These are phyloP conservation scores for Arthroderma sp. DNA, from an alignment of 2,329 filamentous ascomycete genomes.

Conservation along the genomic window DNA sequence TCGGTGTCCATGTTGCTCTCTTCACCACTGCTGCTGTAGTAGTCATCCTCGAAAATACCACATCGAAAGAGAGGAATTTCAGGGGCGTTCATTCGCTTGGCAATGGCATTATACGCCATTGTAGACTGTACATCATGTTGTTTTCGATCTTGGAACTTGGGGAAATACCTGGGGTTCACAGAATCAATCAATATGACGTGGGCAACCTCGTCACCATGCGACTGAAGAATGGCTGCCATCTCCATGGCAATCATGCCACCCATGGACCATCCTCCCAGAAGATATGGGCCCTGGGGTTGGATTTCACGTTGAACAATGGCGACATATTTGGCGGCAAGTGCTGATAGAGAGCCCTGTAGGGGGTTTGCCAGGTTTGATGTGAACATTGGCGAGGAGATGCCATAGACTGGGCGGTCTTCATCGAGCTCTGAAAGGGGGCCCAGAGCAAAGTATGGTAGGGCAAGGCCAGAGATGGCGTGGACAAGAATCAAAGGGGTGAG, in stretches of 20 bases:
- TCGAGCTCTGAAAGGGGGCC: constrained; percentile 9
- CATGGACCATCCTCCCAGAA: constrained; percentile 25
- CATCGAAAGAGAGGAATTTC: constrained; percentile 4
- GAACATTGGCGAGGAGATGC: constrained; percentile 13
- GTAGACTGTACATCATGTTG: constrained; percentile 5
- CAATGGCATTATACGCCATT: constrained; percentile 6
- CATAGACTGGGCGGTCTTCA: constrained; percentile 12
- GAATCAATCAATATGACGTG: constrained; percentile 15
- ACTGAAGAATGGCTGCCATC: constrained; percentile 12
- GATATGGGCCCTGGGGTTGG: constrained; percentile 26
- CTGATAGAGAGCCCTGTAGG: constrained; percentile 9
- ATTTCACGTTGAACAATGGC: constrained; percentile 10
- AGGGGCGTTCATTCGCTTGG: constrained; percentile 5
- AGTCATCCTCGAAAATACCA: constrained; percentile 3
- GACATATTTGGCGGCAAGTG: constrained; percentile 12
- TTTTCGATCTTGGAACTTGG: constrained; percentile 5
- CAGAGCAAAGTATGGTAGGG: constrained; percentile 12
- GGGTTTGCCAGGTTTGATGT: constrained; percentile 9
- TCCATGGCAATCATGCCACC: constrained; percentile 23
- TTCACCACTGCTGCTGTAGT: constrained; percentile 4
- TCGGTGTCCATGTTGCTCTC: constrained; percentile 4
- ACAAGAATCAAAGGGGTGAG: constrained; percentile 13
- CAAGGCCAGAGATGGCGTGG: constrained; percentile 13
- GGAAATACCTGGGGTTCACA: constrained; percentile 10
- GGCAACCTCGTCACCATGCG: constrained; percentile 9